A percentile compares a stretch with the other conserved stretches of the same genome.
Conservation (phyloP, 2,329 filamentous ascomycete genomes). For the Myotisia sp. region DNA sequence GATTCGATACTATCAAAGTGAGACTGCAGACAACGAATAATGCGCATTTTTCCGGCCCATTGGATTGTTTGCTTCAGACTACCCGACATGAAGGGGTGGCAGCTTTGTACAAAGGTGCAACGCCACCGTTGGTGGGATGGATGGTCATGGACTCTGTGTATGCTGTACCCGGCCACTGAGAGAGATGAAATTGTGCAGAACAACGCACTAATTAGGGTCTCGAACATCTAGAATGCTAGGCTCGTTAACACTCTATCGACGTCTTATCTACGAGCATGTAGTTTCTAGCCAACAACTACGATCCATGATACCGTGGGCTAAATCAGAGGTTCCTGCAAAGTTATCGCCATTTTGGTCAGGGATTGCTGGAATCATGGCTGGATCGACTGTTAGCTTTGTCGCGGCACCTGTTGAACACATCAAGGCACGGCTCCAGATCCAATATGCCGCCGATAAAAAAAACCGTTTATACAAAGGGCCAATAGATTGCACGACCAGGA, state of each 20-base stretch:
- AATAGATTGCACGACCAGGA: conserved; percentile 62
- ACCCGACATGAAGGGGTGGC: conserved; percentile 68
- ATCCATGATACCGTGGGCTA: conserved; percentile 23
- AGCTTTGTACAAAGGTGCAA: conserved; percentile 88
- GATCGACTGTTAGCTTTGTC: conserved; percentile 79
- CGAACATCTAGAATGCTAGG: conserved; percentile 55
- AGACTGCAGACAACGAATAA: conserved; percentile 74
- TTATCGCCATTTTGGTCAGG: conserved; percentile 72
- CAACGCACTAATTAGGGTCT: not conserved
- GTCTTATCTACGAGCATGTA: conserved; percentile 64
- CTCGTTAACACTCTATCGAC: conserved; percentile 77
- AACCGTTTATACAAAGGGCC: conserved; percentile 74
- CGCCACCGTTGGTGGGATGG: conserved; percentile 86
- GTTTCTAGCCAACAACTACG: conserved; percentile 45
- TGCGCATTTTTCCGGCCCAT: conserved; percentile 66
- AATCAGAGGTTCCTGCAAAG: conserved; percentile 27
- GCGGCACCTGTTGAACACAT: conserved; percentile 90
- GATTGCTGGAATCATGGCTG: conserved; percentile 73
- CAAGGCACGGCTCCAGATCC: conserved; percentile 85
- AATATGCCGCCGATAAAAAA: conserved; percentile 69
- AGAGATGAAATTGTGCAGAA: not conserved
- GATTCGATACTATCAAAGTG: conserved; percentile 95
- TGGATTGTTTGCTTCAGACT: conserved; percentile 76
- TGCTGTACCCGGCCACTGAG: conserved; percentile 9
- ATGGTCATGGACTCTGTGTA: conserved; percentile 87